phyloP scores from a whole-genome alignment of 805 yeast species.

The Yueomyces sp. region DNA sequence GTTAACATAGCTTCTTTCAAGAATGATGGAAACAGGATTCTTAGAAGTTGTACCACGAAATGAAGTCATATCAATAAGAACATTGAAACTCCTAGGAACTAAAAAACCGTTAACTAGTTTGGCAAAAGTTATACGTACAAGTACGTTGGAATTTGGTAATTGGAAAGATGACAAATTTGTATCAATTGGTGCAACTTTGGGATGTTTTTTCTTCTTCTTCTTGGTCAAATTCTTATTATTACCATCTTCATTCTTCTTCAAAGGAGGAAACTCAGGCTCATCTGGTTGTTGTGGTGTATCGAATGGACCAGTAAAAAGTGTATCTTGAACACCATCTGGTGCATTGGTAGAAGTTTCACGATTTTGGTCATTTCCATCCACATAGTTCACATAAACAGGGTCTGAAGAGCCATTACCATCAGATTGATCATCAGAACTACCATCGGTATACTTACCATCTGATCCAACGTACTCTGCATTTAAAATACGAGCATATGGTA shows the following conservation, averaged over 20 bases:
- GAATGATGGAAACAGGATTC: slow-evolving; percentile 23
- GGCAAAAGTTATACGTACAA: slow-evolving; percentile 24
- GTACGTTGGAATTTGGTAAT: slow-evolving; percentile 3
- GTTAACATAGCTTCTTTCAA: slow-evolving; percentile 27
- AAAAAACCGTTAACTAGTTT: slow-evolving; percentile 24
- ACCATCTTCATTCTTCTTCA: neutral
- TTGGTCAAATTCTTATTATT: neutral
- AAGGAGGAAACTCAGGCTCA: neutral
- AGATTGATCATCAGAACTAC: neutral
- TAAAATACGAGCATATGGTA: slow-evolving; percentile 22
- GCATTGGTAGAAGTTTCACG: neutral
- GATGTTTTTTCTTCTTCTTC: neutral
- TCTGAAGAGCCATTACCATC: neutral
- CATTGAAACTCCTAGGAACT: slow-evolving; percentile 23
- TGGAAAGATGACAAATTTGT: neutral
- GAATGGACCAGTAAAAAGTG: neutral
- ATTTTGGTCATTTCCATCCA: neutral
- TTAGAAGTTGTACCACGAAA: slow-evolving; percentile 1
- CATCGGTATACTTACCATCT: neutral
- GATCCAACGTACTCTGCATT: slow-evolving; percentile 8
- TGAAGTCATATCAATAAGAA: slow-evolving; percentile 17
- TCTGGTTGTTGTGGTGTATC: neutral
- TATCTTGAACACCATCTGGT: neutral
- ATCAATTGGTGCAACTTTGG: neutral
- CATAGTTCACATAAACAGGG: no score